Base-by-base conservation (phyloP, 352 stramenopile species). In the Pythium utonaiense region DNA sequence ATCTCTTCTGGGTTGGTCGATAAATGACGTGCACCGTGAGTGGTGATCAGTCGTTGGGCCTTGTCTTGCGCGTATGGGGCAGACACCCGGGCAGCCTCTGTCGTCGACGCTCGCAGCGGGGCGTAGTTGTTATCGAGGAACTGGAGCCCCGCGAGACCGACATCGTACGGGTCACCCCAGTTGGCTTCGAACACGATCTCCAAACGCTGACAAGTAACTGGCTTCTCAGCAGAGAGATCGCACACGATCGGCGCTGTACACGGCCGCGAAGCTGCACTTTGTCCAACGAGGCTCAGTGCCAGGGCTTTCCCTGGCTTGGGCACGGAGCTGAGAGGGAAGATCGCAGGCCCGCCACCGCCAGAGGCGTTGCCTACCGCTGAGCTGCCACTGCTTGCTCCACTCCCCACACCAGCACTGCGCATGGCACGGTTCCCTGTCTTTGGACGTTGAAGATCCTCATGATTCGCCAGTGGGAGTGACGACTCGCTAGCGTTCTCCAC, bases 121-220 rank as follows among this genome's bases (percentile, higher is more conserved):
- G 64, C 47, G 54, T 84, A 86, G 58, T 79, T 86, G 34, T 41
- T 44, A 52, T 93, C 82, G 0, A 93, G 47, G 28, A 92, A 72
- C 59, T 88, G 70, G 6, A 90, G 60, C 6, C 79, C 80, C 2
- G 77, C 73, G 25, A 89, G 66, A 0, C 80, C 78, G 13, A 87
- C 74, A 45, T 89, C 77, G 57, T 87, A 83, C 13, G 81, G 83
- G 57, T 90, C 77, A 7, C 79, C 83, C 83, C 75, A 90, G 44
- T 88, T 90, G 45, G 78, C 80, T 48, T 88, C 75, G 17, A 88
- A 53, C 28, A 84, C 73, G 9, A 86, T 31, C 38, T 77, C 74
- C n/a, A 90, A 58, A 0, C 64, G 71, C 44, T 78, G 72, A 36
- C 80, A 87, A 8, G 42, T 63, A 12, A 88, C 53, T 0, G 80